Conservation (phyloP, 129 eudicot genomes). For the Flaveria robusta region DNA sequence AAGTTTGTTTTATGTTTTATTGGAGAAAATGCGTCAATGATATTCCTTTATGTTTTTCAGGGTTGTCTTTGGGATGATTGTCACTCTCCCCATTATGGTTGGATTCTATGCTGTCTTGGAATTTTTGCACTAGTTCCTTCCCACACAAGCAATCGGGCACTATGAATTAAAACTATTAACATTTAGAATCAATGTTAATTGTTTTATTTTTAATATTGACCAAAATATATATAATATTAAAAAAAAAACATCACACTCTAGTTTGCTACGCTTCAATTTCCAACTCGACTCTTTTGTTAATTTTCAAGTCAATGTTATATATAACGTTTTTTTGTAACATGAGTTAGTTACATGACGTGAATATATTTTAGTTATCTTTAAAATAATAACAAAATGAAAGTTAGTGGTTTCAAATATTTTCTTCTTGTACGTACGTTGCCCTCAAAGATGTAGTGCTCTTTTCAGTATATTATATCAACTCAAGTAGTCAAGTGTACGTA, state of each 20-base stretch:
- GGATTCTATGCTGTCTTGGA: constrained; percentile 62
- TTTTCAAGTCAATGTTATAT: neutral
- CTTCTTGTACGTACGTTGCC: neutral
- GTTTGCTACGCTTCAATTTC: neutral
- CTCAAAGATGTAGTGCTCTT: too few relatives aligned
- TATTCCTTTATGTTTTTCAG: constrained; percentile 33
- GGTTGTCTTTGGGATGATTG: constrained; percentile 76
- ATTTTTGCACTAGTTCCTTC: constrained; percentile 43
- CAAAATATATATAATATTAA: neutral
- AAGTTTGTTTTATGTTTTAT: neutral
- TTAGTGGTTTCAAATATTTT: neutral
- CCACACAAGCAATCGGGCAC: neutral
- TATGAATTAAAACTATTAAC: neutral
- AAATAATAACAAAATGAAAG: neutral
- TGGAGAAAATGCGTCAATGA: neutral
- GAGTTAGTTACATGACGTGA: neutral
- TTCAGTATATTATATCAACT: too few relatives aligned
- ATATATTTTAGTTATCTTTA: neutral
- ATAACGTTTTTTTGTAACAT: constrained; percentile 12
- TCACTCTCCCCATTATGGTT: constrained; percentile 63
- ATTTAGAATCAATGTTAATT: constrained; percentile 16
- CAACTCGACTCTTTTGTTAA: neutral
- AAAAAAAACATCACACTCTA: neutral
- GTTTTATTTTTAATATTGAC: neutral
- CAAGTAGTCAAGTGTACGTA: too few relatives aligned